Evolutionary conservation across 1,139 yeast species (phyloP), one percentile per base, ranked within the genome.

Genomic region (Blastobotrys indianensis): DNA sequence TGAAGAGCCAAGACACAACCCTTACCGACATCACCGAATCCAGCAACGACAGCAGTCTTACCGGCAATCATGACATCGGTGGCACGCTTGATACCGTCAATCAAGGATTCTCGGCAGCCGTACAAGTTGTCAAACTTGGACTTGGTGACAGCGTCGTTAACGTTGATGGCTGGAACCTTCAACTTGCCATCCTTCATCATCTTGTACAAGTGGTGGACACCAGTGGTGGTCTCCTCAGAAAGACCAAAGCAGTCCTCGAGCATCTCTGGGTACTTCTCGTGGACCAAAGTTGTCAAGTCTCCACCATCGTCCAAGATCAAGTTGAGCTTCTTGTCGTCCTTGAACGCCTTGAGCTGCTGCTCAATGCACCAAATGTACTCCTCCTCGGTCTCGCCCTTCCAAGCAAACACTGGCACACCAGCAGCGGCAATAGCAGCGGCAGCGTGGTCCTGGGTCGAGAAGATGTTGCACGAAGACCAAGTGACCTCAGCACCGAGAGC

Each of bases 381-480:
- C 77, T 92, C 98, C 74, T 92, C 99, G 72, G 98, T 87, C 80
- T 92, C 98, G 70, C 99, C 98, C 81, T 92, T 92, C 98, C 98
- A 94, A 65, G 99, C 99, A 63, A 88, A 94, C 59, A 94, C 99
- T 68, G 99, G 98, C 53, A 92, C 94, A 76, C 98, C 99, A 61
- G 97, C 74, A 62, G 98, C 98, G 63, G 99, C 99, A 72, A 94
- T 92, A 65, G 98, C 98, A 66, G 99, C 97, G 65, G 99, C 98
- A 61, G 97, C 97, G 71, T 92, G 97, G 75, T 92, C 98, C 78
- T 92, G 99, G 58, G 99, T 92, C 61, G 97, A 92, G 85, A 87
- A 92, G 66, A 92, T 92, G 95, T 92, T 92, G 82, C 99, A 92
- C 46, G 97, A 90, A 57, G 96, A 80, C 99, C 99, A 92, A 67